These are phyloP conservation scores for Gynandropsis gynandra DNA, from an alignment of 345 rosid species.

Conservation along the genomic window DNA sequence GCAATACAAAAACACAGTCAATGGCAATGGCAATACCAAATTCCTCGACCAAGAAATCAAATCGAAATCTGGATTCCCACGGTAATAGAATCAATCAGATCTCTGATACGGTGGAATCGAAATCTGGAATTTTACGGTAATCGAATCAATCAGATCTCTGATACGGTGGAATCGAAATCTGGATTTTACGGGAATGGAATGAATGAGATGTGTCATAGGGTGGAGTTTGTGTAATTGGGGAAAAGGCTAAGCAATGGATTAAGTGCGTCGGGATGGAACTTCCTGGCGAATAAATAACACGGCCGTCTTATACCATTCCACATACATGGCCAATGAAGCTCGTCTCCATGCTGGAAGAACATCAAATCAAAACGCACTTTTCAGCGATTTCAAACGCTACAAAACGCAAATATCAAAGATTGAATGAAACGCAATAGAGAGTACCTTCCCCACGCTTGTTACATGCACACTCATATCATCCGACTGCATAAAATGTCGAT, in stretches of 20 bases:
- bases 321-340: conserved; percentile 51
- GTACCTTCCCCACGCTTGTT: conserved; percentile 65
- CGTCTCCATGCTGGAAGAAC: conserved; percentile 42
- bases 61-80: no score
- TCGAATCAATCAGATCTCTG: no score
- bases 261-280: conserved; percentile 65
- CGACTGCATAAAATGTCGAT: no score
- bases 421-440: neutral
- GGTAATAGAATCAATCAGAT: no score
- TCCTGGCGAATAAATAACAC: conserved; percentile 91
- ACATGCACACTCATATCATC: conserved; percentile 66
- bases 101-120: no score
- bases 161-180: no score
- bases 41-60: no score
- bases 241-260: conserved; percentile 63
- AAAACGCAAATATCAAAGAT: neutral
- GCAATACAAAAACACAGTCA: no score
- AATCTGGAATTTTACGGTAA: no score
- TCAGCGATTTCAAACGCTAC: neutral
- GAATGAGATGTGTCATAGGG: no score
- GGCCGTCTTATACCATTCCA: conserved; percentile 97
- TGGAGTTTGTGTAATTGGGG: conserved; percentile 75
- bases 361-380: neutral
- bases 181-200: no score
- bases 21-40: no score